Base-by-base conservation (phyloP, 495 filamentous ascomycete species). In the Saxispiralis lemnorum region DNA sequence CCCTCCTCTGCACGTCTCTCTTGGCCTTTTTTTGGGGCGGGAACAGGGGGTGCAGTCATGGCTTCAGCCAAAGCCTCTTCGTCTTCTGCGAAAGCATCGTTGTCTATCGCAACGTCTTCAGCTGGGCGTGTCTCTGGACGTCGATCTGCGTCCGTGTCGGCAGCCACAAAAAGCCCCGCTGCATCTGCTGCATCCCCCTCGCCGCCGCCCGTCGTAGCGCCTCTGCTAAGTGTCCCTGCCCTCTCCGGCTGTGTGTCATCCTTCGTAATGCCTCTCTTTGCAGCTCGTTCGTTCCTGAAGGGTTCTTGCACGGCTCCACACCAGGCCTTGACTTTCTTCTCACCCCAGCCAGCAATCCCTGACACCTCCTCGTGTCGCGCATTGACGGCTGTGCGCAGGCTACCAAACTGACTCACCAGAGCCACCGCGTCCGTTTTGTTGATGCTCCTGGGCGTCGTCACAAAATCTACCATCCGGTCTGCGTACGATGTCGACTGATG, bases 371-470 rank as follows among this genome's bases (percentile, higher is more conserved):
- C 92, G 1, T 81, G 76, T 11, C 74, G 68, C 12, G 83, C 87
- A 63, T 95, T 96, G 30, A 96, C 64, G 0, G 88, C 89, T 18
- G 79, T 78, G 52, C 78, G 72, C 24, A 96, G 57, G 43, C 78
- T 88, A 5, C 92, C 92, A 64, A 95, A 96, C 13, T 76, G 81
- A 31, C 78, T 76, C 6, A 95, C 83, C 32, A 96, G 63, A 32
- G 79, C 78, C 2, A 93, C 75, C 0, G 92, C 82, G 60, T 99
- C 88, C 4, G 86, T 82, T 59, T 93, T 94, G 59, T 95, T 99
- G 52, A 99, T 78, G 24, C 76, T 81, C 40, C 87, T 67, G 7
- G 92, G 86, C 3, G 79, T 74, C 0, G 92, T 96, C 31, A 95
- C 76, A 55, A 96, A 93, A 53, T 95, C 89, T n/a, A 87, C 76